phyloP scores from a whole-genome alignment of 768 basidiomycete species.

The Cubamyces lactineus region DNA sequence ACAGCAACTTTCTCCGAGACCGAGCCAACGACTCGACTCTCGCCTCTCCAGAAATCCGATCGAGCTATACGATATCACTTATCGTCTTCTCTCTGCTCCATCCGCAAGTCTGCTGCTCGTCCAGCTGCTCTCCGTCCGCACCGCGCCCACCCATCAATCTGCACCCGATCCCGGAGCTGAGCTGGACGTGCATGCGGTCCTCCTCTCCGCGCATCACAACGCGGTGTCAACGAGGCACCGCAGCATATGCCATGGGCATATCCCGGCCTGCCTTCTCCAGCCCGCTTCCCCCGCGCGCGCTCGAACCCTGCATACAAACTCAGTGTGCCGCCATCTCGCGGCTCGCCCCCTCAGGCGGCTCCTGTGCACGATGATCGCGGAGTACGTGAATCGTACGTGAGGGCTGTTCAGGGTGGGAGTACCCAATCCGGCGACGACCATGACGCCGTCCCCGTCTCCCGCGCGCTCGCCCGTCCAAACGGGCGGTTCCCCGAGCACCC shows the following conservation, averaged over 20 bases:
- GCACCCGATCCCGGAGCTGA: constrained; percentile 13
- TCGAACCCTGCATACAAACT: too few relatives aligned
- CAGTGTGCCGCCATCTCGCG: background rate
- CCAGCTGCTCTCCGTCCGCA: background rate
- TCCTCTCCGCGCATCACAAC: constrained; percentile 31
- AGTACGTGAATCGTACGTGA: background rate
- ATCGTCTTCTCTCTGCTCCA: background rate
- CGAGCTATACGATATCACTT: too few relatives aligned
- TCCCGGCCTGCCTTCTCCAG: constrained; percentile 3
- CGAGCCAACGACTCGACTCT: background rate
- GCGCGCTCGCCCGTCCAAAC: background rate
- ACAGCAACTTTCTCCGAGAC: too few relatives aligned
- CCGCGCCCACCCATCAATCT: background rate
- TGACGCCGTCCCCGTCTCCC: too few relatives aligned
- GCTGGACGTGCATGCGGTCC: constrained; percentile 14
- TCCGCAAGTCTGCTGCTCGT: too few relatives aligned
- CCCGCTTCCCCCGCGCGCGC: constrained; percentile 1
- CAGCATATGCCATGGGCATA: too few relatives aligned
- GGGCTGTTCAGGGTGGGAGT: constrained; percentile 20
- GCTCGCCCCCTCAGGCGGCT: background rate
- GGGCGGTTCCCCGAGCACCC: constrained; percentile 15
- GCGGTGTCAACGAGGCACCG: constrained; percentile 30
- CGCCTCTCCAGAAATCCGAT: background rate
- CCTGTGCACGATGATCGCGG: constrained; percentile 10
- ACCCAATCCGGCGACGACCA: background rate